A percentile compares a stretch with the other conserved stretches of the same genome.
Conservation (phyloP, 2,329 filamentous ascomycete species). For the Endoconidiophora polonica region DNA sequence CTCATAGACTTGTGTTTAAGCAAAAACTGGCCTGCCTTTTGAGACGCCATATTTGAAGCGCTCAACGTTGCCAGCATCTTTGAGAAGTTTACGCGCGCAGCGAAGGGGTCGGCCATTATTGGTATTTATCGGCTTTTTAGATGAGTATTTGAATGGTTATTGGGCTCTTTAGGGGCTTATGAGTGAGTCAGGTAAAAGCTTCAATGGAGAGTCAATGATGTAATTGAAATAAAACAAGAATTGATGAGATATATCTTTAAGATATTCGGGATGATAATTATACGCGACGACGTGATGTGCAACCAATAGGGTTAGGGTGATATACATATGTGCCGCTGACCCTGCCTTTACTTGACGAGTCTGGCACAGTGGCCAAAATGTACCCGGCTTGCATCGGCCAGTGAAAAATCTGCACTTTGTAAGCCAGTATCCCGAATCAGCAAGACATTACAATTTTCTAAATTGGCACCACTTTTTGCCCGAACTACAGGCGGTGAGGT, state of each 20-base stretch:
- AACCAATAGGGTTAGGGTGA: background rate
- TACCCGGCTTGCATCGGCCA: conserved; percentile 6
- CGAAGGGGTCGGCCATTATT: conserved; percentile 67
- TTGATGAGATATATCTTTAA: too few relatives aligned
- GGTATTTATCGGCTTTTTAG: background rate
- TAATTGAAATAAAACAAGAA: background rate
- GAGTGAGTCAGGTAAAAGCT: too few relatives aligned
- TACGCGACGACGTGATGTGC: too few relatives aligned
- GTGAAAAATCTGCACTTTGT: background rate
- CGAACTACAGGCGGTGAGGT: conserved; percentile 8
- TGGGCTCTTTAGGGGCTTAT: too few relatives aligned
- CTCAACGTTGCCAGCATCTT: conserved; percentile 77
- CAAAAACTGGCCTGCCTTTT: conserved; percentile 89
- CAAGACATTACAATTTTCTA: background rate
- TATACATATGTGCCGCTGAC: background rate
- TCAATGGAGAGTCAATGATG: background rate
- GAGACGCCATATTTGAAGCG: conserved; percentile 72
- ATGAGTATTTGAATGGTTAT: too few relatives aligned
- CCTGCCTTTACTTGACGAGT: background rate
- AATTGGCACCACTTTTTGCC: background rate
- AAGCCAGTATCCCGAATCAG: background rate
- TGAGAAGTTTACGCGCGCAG: conserved; percentile 96
- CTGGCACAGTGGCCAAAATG: background rate
- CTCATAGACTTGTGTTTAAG: conserved; percentile 88
- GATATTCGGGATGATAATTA: too few relatives aligned